A percentile compares a stretch with the other conserved stretches of the same genome.
These are phyloP conservation scores for Trichocomaceae sp. DNA, from an alignment of 2,329 filamentous ascomycete species.

Conservation along the genomic window DNA sequence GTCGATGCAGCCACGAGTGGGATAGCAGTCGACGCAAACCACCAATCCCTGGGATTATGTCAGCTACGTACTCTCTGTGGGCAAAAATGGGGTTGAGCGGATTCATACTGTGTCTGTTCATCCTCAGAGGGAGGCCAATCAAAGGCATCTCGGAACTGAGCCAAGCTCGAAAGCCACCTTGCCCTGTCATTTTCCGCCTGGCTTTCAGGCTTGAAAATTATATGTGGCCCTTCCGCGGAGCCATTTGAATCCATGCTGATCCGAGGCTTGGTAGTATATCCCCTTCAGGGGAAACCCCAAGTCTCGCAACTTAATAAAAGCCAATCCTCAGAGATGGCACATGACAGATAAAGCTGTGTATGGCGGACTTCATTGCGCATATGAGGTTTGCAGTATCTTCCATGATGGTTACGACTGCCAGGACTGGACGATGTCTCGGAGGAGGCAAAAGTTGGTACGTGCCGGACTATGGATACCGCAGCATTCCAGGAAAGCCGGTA, in stretches of 20 bases:
- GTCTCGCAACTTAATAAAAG: neutral
- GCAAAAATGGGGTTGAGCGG: neutral
- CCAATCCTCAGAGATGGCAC: neutral
- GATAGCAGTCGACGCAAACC: slow-evolving; percentile 50
- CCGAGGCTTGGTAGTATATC: neutral
- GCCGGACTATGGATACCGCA: neutral
- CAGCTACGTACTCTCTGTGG: neutral
- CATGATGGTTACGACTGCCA: neutral
- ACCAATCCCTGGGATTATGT: slow-evolving; percentile 34
- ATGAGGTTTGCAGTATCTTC: neutral
- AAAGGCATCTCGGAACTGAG: slow-evolving; percentile 21
- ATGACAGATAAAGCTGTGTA: neutral
- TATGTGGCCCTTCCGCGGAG: neutral
- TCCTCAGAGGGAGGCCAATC: slow-evolving; percentile 36
- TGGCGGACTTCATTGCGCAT: neutral
- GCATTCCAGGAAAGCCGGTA: no score
- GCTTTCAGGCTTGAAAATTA: slow-evolving; percentile 1
- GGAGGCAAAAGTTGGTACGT: neutral
- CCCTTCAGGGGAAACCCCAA: neutral
- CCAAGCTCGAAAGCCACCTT: slow-evolving; percentile 15
- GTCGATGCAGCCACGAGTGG: slow-evolving; percentile 77
- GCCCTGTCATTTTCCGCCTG: neutral
- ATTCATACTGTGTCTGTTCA: slow-evolving; percentile 30
- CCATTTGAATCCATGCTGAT: neutral
- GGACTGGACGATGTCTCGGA: neutral